Evolutionary conservation across 352 stramenopile species (phyloP).

Genomic region (Globisporangium alternatum): DNA sequence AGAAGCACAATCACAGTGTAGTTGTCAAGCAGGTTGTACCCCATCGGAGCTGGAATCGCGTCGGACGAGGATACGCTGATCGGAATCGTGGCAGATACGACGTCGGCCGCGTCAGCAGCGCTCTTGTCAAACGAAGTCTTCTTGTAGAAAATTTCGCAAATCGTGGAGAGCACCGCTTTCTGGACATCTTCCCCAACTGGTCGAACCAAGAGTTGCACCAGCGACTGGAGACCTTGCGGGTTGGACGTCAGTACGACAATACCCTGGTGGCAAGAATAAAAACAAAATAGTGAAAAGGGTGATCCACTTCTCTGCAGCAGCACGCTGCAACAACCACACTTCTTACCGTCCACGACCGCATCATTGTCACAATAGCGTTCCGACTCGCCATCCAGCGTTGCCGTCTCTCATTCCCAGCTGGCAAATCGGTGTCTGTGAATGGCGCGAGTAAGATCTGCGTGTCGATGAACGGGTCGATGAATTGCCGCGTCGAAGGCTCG

Average conservation of each 20-base stretch:
- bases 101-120: conserved; percentile 28
- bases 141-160: conserved; percentile 90
- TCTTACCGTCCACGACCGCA: conserved; percentile 84
- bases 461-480: conserved; percentile 87
- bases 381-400: conserved; percentile 89
- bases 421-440: conserved; percentile 87
- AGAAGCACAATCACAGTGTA: conserved; percentile 86
- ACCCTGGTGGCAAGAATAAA: conserved; percentile 27
- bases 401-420: conserved; percentile 76
- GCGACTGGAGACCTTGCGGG: conserved; percentile 79
- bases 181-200: conserved; percentile 88
- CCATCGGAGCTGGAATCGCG: conserved; percentile 50
- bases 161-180: conserved; percentile 83
- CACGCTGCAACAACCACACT: conserved; percentile 1
- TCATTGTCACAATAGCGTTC: conserved; percentile 88
- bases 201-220: conserved; percentile 85
- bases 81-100: conserved; percentile 45
- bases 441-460: conserved; percentile 82
- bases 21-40: conserved; percentile 86
- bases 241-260: conserved; percentile 87
- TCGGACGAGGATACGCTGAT: conserved; percentile 72
- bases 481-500: conserved; percentile 79
- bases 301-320: neutral
- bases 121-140: conserved; percentile 79
- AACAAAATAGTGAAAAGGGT: neutral